These are phyloP conservation scores for Umbelopsis sp. DNA, from an alignment of 371 early-diverging fungal genomes.

Conservation along the genomic window DNA sequence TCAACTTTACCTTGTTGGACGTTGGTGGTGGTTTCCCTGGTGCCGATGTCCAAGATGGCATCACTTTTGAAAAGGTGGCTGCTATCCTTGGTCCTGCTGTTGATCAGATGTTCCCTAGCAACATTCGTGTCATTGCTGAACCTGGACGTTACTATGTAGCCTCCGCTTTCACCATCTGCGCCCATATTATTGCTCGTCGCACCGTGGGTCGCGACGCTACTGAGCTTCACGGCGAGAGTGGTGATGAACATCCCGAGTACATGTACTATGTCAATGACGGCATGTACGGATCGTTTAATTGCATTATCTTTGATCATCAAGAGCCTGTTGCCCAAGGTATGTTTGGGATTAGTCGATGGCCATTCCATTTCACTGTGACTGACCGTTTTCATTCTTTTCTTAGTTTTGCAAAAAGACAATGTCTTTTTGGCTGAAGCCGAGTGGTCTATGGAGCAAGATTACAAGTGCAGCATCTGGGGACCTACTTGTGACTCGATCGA, in stretches of 20 bases:
- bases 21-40: conserved; percentile 99
- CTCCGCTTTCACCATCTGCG: conserved; percentile 91
- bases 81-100: conserved; percentile 78
- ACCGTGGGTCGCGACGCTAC: conserved; percentile 51
- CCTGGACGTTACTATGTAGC: conserved; percentile 97
- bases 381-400: conserved; percentile 22
- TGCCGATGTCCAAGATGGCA: conserved; percentile 69
- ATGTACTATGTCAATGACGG: conserved; percentile 99
- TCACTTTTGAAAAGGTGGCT: conserved; percentile 90
- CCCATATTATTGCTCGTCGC: conserved; percentile 90
- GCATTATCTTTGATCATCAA: conserved; percentile 96
- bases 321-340: conserved; percentile 75
- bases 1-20: conserved; percentile 82
- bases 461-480: conserved; percentile 90
- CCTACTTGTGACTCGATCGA: conserved; percentile 99
- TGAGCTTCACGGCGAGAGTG: conserved; percentile 23
- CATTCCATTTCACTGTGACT: conserved; percentile 53
- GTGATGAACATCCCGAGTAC: conserved; percentile 64
- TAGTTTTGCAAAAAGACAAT: conserved; percentile 27
- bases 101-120: conserved; percentile 70
- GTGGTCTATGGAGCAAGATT: conserved; percentile 31
- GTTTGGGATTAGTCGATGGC: conserved; percentile 23
- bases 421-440: conserved; percentile 20
- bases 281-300: conserved; percentile 97
- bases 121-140: conserved; percentile 93